These are phyloP conservation scores for Colletotrichum navitas DNA, from an alignment of 2,329 filamentous ascomycete genomes.

Conservation along the genomic window DNA sequence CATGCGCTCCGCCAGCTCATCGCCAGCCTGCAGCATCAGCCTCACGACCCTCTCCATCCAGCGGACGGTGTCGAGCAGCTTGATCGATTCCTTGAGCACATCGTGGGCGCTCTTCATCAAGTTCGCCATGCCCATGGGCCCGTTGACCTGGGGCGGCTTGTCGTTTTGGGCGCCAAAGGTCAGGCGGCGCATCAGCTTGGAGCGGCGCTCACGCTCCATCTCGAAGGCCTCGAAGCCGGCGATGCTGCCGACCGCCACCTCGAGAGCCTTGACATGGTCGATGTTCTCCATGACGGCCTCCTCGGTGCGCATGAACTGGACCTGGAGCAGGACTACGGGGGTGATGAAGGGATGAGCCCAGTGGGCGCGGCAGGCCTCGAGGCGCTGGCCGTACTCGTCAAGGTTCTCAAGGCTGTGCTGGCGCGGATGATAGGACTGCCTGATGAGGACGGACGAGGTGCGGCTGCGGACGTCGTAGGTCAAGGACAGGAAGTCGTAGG, in stretches of 20 bases:
- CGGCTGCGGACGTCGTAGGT: conserved; percentile 56
- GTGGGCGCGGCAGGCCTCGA: conserved; percentile 58
- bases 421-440: conserved; percentile 58
- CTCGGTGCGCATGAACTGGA: conserved; percentile 60
- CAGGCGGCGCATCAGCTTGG: conserved; percentile 42
- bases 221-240: conserved; percentile 54
- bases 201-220: conserved; percentile 44
- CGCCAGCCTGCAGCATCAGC: conserved; percentile 58
- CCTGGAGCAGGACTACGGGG: conserved; percentile 60
- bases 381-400: conserved; percentile 60
- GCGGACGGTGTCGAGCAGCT: conserved; percentile 59
- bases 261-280: conserved; percentile 56
- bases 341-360: conserved; percentile 62
- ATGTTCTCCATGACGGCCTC: conserved; percentile 60
- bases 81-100: conserved; percentile 59
- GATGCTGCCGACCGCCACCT: conserved; percentile 58
- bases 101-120: conserved; percentile 63
- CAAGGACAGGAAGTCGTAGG: conserved; percentile 62
- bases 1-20: conserved; percentile 54
- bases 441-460: conserved; percentile 56
- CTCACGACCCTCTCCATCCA: conserved; percentile 63
- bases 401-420: conserved; percentile 58
- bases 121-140: conserved; percentile 59
- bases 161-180: conserved; percentile 29
- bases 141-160: conserved; percentile 35